phyloP scores from a whole-genome alignment of 768 basidiomycete species.

The Hortiboletus flavorubellus region DNA sequence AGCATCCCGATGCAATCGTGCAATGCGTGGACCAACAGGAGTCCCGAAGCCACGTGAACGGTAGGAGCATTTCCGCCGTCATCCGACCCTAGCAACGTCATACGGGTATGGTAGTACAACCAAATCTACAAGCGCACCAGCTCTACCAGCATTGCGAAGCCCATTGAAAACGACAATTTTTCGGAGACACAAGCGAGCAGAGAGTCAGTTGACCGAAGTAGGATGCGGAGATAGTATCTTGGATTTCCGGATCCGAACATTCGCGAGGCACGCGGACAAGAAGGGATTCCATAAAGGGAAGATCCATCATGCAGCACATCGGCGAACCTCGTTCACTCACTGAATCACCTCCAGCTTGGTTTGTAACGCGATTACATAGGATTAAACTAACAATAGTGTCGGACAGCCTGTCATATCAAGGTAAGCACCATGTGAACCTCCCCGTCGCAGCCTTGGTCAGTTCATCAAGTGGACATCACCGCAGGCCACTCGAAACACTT shows the following conservation, averaged over 20 bases:
- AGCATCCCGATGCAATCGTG: conserved; percentile 24
- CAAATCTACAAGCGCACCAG: background rate
- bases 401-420: background rate
- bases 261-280: conserved; percentile 25
- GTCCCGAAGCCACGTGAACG: background rate
- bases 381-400: background rate
- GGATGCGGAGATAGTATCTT: background rate
- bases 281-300: conserved; percentile 9
- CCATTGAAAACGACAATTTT: background rate
- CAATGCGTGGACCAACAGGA: background rate
- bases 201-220: background rate
- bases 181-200: background rate
- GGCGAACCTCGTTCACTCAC: background rate
- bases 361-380: background rate
- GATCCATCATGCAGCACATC: background rate
- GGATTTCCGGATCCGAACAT: conserved; percentile 7
- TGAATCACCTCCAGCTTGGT: background rate
- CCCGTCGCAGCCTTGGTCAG: background rate
- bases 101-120: background rate
- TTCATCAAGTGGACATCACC: background rate
- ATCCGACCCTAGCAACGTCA: background rate
- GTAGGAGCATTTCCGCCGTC: background rate
- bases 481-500: background rate
- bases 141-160: background rate
- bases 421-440: background rate